Evolutionary conservation across 164 flowering plant species (phyloP).

Genomic region (Magnolia sinica): DNA sequence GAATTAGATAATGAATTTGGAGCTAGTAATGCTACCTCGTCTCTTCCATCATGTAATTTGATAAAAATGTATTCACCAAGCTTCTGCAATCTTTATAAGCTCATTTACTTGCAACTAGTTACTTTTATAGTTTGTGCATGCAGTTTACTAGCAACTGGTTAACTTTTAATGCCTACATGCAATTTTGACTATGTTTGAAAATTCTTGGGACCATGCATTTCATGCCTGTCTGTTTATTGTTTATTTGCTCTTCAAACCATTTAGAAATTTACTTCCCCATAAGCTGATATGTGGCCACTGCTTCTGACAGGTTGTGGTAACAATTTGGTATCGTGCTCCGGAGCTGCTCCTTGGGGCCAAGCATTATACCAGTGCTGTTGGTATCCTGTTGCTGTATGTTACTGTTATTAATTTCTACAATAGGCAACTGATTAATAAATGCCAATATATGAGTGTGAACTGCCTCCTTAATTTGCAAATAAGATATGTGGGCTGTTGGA

Average conservation of each 20-base stretch:
- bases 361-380: constrained; percentile 99
- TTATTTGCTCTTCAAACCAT: background rate
- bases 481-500: constrained; percentile 99
- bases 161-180: background rate
- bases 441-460: background rate
- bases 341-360: constrained; percentile 97
- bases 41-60: background rate
- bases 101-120: background rate
- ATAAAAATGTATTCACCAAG: background rate
- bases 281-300: constrained; percentile 7
- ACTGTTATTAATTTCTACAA: background rate
- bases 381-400: constrained; percentile 42
- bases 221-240: background rate
- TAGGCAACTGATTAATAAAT: background rate
- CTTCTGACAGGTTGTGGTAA: constrained; percentile 80
- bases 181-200: background rate
- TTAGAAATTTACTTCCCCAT: background rate
- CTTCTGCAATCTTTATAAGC: background rate
- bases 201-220: background rate
- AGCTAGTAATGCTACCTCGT: background rate
- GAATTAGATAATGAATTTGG: background rate
- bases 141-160: background rate
- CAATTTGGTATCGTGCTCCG: constrained; percentile 99
- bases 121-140: background rate
- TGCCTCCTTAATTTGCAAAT: constrained; percentile 10